These are phyloP conservation scores for Oidiodendron maius DNA, from an alignment of 495 filamentous ascomycete genomes.

Conservation along the genomic window DNA sequence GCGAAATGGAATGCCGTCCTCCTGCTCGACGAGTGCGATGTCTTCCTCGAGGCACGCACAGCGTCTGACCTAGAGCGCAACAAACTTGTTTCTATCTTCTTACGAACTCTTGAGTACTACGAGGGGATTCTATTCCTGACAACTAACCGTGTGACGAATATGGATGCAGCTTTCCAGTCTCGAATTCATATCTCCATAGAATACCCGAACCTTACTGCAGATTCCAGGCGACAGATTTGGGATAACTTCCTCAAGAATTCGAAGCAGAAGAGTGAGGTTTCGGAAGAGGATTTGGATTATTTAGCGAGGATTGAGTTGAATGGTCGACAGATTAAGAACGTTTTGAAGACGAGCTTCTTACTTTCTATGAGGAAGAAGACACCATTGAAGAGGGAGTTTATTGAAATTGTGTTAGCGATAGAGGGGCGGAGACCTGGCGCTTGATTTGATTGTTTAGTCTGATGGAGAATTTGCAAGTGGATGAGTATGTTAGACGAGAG, in stretches of 20 bases:
- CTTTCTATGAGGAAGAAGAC: constrained; percentile 1
- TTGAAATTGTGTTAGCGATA: constrained; percentile 11
- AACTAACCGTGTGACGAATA: constrained; percentile 68
- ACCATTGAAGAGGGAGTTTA: constrained; percentile 5
- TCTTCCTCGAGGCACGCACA: constrained; percentile 67
- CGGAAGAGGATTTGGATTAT: constrained; percentile 56
- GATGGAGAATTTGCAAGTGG: no score
- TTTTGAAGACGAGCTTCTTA: constrained; percentile 34
- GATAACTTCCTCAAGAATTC: constrained; percentile 60
- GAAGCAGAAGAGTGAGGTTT: constrained; percentile 48
- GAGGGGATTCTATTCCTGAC: no score
- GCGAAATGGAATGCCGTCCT: constrained; percentile 81
- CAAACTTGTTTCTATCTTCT: constrained; percentile 68
- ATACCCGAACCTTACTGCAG: constrained; percentile 66
- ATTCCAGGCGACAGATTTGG: constrained; percentile 75
- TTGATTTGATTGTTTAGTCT: no score
- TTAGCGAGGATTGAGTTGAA: constrained; percentile 70
- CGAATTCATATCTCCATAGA: constrained; percentile 61
- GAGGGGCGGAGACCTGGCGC: constrained; percentile 10
- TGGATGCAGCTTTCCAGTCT: constrained; percentile 55
- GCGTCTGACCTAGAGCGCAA: constrained; percentile 66
- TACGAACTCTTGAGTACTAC: constrained; percentile 57
- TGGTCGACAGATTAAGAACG: constrained; percentile 63
- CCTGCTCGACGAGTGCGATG: constrained; percentile 70
- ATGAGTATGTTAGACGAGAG: no score